Base-by-base conservation (phyloP, 2,329 filamentous ascomycete species). In the Xylariales sp. region DNA sequence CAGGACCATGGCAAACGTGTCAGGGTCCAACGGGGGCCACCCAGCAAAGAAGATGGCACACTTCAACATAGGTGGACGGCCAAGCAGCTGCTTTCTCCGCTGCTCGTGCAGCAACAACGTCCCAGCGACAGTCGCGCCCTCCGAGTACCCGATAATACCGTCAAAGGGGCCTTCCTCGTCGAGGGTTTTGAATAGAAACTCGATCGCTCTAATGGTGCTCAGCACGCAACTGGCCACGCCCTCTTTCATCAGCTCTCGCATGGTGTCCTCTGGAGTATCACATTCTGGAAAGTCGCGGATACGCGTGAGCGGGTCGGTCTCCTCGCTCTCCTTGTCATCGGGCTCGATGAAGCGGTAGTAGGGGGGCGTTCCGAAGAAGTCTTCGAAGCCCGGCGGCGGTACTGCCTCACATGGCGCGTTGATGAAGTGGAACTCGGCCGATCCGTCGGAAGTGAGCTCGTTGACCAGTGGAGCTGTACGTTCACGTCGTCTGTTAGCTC, bases 341-440 rank as follows among this genome's bases (percentile, higher is more conserved):
- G 67, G 64, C 45, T 74, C 67, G 41, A 78, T 73, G 55, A 77
- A 77, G 20, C 74, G 69, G 53, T 66, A 77, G 46, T 76, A 70
- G 6, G 74, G 75, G 1, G 69, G 69, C 5, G 64, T 62, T 12
- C 75, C 75, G 51, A 78, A 79, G 54, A 74, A 79, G 32, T 74
- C 65, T 40, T 74, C 72, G 40, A 76, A 79, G 0, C 74, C 74
- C 14, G 66, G 53, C 0, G 74, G 74, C 5, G 74, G 73, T 1
- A 60, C 57, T 2, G 70, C 70, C 30, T 65, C 60, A 47, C 71
- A 68, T 13, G 66, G 67, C 4, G 72, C 74, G 33, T 77, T 60
- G 39, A 72, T 67, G 55, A 73, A 78, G 46, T 69, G 63, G 42
- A 78, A 74, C 5, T 59, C 60, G 0, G 69, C 69, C 6, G 65